Base-by-base conservation (phyloP, 1,139 yeast species). In the Candida anutae region DNA sequence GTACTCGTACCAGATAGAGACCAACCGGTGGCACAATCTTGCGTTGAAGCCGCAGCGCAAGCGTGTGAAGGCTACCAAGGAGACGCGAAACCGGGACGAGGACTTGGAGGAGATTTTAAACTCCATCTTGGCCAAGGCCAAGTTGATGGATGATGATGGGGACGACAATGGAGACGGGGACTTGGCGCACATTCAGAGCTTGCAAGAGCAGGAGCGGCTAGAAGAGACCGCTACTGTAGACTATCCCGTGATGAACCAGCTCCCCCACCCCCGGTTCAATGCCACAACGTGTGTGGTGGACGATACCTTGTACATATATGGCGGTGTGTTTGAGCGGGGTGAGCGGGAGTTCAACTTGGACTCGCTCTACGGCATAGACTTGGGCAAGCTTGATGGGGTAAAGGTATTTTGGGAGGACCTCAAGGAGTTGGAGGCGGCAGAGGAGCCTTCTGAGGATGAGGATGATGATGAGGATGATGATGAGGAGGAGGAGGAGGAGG, bases 211-310 rank as follows among this genome's bases (percentile, higher is more conserved):
- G 23, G 68, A 55, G 28, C 56, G 56, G 25, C 57, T 48, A 13
- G 63, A 58, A 14, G 69, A 55, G 12, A 55, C 49, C 22, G 41
- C 28, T 3, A 33, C 39, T 3, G 45, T 46, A 9, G 78, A 73
- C 33, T 77, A 77, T 40, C 78, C 81, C 2, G 48, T 76, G 1
- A 55, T 74, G 38, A 71, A 62, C 33, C 74, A 69, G 40, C 54
- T 84, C 28, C 97, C 97, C 1, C 97, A 90, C 46, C 76, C 90
- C 5, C 66, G 97, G 45, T 90, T 87, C 61, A 88, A 90, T 47
- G 78, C 95, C 4, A 62, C 90, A 2, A 74, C 88, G 4, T 78
- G 94, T 35, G 94, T 90, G 2, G 77, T 82, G 21, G 95, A 83
- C 43, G 97, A 90, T 48, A 68, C 69, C 0, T 62, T 87, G 32